Evolutionary conservation across 768 basidiomycete species (phyloP), one percentile per base, ranked within the genome.

Genomic region (Lentinula edodes): DNA sequence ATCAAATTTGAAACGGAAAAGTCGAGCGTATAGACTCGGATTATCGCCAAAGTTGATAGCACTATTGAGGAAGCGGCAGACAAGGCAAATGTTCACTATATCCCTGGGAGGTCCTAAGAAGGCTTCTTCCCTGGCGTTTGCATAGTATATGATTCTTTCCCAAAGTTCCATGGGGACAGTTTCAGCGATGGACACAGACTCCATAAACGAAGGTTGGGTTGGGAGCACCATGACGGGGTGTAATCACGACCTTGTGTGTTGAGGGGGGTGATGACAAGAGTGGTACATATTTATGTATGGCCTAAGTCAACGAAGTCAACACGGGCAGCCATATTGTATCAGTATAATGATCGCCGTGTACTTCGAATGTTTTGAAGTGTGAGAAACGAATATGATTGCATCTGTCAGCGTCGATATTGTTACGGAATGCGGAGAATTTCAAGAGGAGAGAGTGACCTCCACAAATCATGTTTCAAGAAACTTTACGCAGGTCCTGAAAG

Each of bases 1-100:
- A 53, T 83, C 80, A 53, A 83, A 83, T 62, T 80, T 81, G 66
- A 67, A 66, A 12, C 69, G 70, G 64, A 80, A 84, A 42, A 81
- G 75, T 58, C 70, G 68, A 15, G 79, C 79, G 61, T 78, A 81
- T 20, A 82, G 71, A 41, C 67, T 69, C 36, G 70, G 63, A 61
- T 80, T 79, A 62, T 71, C 69, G 63, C 67, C 56, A 42, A 74
- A 67, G 13, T 71, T 75, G 32, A 82, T 67, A 1, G 72, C 71
- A 51, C 70, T 38, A 61, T 80, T 61, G 50, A 83, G 46, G 5
- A 67, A 61, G 36, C 70, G 72, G 52, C 73, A 81, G 36, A 78
- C 72, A 59, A 77, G 74, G 50, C 75, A 68, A 12, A 84, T 70
- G 16, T 74, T 61, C 34, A 68, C 57, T 56, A 85, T 68, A 34